These are phyloP conservation scores for Mallotus repandus DNA, from an alignment of 441 rosid genomes.

Conservation along the genomic window DNA sequence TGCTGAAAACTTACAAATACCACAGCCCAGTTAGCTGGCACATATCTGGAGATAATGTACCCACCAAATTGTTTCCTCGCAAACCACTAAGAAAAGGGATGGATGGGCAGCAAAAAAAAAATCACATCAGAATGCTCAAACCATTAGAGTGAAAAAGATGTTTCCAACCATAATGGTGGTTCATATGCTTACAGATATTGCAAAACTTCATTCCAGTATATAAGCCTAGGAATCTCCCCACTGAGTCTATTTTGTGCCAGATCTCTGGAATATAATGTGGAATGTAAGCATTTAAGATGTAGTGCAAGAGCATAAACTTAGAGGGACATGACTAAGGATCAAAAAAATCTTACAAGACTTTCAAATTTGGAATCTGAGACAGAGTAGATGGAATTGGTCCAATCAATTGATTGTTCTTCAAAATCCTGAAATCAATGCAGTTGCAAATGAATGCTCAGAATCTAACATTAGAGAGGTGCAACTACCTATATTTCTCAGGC, in stretches of 20 bases:
- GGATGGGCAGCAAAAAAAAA: background rate
- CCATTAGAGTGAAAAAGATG: background rate
- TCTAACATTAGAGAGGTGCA: background rate
- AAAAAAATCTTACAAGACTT: slow-evolving; percentile 56
- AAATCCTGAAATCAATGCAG: slow-evolving; percentile 38
- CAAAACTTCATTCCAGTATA: slow-evolving; percentile 96
- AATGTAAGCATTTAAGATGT: slow-evolving; percentile 4
- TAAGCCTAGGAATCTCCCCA: slow-evolving; percentile 91
- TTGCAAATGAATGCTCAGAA: background rate
- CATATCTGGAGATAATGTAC: slow-evolving; percentile 78
- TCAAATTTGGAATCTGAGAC: slow-evolving; percentile 90
- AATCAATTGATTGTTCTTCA: slow-evolving; percentile 82
- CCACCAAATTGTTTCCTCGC: slow-evolving; percentile 84
- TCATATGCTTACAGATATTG: slow-evolving; percentile 77
- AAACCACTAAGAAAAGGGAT: slow-evolving; percentile 49
- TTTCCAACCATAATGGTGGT: background rate
- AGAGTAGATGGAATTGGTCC: slow-evolving; percentile 90
- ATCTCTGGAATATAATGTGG: slow-evolving; percentile 50
- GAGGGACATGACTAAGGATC: background rate
- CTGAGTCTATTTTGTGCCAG: slow-evolving; percentile 80
- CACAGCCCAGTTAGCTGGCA: slow-evolving; percentile 91
- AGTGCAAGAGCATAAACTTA: background rate
- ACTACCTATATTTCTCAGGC: background rate
- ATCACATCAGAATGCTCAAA: slow-evolving; percentile 6
- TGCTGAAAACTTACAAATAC: slow-evolving; percentile 79